A percentile compares a stretch with the other conserved stretches of the same genome.
phyloP scores from a whole-genome alignment of 306 rosid genomes.

The Datisca glomerata region DNA sequence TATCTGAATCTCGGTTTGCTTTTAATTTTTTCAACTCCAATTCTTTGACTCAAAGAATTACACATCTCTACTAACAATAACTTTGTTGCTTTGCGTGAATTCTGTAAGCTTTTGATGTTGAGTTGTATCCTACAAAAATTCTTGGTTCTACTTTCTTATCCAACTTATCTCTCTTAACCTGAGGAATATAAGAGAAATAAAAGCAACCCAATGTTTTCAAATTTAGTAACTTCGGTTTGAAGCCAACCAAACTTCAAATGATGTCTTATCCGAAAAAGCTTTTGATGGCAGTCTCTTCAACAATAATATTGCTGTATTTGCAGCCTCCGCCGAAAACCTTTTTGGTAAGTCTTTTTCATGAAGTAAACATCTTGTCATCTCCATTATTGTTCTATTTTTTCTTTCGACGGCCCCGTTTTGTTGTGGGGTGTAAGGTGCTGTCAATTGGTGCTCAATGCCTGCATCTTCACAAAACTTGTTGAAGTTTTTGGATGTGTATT shows the following conservation, averaged over 20 bases:
- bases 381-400: slow-evolving; percentile 1
- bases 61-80: slow-evolving; percentile 4
- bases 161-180: background rate
- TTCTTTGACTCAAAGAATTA: background rate
- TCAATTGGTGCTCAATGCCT: slow-evolving; percentile 3
- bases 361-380: slow-evolving; percentile 5
- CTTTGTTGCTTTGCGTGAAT: background rate
- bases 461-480: slow-evolving; percentile 1
- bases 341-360: slow-evolving; percentile 4
- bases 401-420: slow-evolving; percentile 3
- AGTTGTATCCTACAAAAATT: background rate
- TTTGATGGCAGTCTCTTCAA: too few species aligned
- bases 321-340: too few species aligned
- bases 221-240: background rate
- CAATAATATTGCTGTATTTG: too few species aligned
- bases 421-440: slow-evolving; percentile 7
- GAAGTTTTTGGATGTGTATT: slow-evolving; percentile 9
- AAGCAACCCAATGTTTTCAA: background rate
- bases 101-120: too few species aligned
- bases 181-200: background rate
- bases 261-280: background rate
- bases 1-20: background rate
- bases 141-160: slow-evolving; percentile 1
- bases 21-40: slow-evolving; percentile 1
- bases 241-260: background rate